A percentile compares a stretch with the other conserved stretches of the same genome.
These are phyloP conservation scores for Oldenlandia corymbosa DNA, from an alignment of 257 asterid species.

Conservation along the genomic window DNA sequence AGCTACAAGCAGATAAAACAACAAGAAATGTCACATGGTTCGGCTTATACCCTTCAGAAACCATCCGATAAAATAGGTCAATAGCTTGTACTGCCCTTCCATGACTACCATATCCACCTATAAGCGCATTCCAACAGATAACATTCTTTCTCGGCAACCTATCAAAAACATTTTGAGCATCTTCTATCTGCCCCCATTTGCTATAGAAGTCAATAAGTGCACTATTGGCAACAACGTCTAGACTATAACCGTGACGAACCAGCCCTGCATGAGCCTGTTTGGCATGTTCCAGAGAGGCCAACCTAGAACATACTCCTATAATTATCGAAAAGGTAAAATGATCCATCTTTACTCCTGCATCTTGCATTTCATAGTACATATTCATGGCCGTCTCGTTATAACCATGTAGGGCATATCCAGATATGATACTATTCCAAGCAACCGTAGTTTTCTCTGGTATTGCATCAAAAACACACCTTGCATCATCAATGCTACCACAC, in stretches of 20 bases:
- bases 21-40: constrained; percentile 84
- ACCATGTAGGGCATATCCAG: constrained; percentile 73
- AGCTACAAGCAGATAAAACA: constrained; percentile 68
- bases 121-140: constrained; percentile 80
- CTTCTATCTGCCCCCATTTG: constrained; percentile 89
- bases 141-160: constrained; percentile 63
- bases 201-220: constrained; percentile 83
- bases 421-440: constrained; percentile 74
- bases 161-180: constrained; percentile 67
- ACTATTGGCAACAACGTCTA: constrained; percentile 64
- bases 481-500: constrained; percentile 66
- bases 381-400: constrained; percentile 68
- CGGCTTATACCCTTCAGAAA: constrained; percentile 52
- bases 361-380: constrained; percentile 72
- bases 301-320: constrained; percentile 63
- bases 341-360: constrained; percentile 68
- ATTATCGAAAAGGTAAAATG: constrained; percentile 65
- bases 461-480: constrained; percentile 49
- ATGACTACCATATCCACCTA: constrained; percentile 70
- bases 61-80: constrained; percentile 62
- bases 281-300: constrained; percentile 77
- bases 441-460: constrained; percentile 75
- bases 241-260: constrained; percentile 66
- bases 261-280: constrained; percentile 90
- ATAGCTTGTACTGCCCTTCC: constrained; percentile 77